Evolutionary conservation across 805 yeast species (phyloP).

Genomic region (Metschnikowia koreensis): DNA sequence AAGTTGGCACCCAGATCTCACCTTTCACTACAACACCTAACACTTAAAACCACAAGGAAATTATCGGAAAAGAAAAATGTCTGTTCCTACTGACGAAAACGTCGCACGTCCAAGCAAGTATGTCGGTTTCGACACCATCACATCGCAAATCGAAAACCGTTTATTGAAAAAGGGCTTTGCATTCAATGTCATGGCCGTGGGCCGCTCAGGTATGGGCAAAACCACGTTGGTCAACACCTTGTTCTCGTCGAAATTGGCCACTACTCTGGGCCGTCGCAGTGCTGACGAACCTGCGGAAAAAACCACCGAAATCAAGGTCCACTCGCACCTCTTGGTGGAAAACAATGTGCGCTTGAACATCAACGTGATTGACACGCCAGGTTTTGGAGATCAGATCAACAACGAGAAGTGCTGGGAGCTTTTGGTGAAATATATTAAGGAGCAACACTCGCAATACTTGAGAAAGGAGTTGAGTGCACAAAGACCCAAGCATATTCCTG

Average conservation of each 20-base stretch:
- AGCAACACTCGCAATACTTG: slow-evolving; percentile 86
- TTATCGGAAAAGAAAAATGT: slow-evolving; percentile 8
- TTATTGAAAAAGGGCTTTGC: slow-evolving; percentile 90
- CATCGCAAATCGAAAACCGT: slow-evolving; percentile 91
- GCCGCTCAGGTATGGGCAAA: slow-evolving; percentile 88
- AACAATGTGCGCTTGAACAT: slow-evolving; percentile 83
- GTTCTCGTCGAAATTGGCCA: slow-evolving; percentile 77
- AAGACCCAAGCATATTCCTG: slow-evolving; percentile 78
- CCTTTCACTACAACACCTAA: not conserved
- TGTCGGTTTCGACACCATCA: slow-evolving; percentile 96
- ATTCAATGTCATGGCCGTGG: slow-evolving; percentile 92
- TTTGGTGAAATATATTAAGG: slow-evolving; percentile 87
- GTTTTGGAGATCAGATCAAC: slow-evolving; percentile 95
- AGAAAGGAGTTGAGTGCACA: slow-evolving; percentile 94
- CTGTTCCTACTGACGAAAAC: slow-evolving; percentile 19
- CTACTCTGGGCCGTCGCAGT: slow-evolving; percentile 67
- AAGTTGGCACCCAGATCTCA: not conserved
- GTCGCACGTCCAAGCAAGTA: slow-evolving; percentile 62
- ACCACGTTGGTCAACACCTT: slow-evolving; percentile 88
- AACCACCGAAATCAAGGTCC: slow-evolving; percentile 80
- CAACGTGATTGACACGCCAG: slow-evolving; percentile 94
- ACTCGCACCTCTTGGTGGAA: slow-evolving; percentile 71
- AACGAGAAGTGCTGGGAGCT: slow-evolving; percentile 98
- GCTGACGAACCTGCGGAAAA: slow-evolving; percentile 73
- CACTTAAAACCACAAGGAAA: not conserved